phyloP scores from a whole-genome alignment of 176 grass and related monocot species.

The Melocanna baccifera region DNA sequence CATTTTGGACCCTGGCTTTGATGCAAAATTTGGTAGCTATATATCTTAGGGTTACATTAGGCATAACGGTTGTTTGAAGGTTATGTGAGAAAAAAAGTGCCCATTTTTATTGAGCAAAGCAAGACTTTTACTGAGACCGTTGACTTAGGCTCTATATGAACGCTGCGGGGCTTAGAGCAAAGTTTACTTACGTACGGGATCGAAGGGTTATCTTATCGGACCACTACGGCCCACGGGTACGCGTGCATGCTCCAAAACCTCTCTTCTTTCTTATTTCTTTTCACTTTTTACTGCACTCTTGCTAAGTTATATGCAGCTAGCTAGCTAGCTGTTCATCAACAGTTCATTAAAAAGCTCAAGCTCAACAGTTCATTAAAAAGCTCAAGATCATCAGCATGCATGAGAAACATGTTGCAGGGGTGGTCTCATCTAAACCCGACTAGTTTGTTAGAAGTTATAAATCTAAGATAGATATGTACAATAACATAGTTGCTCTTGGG shows the following conservation, averaged over 20 bases:
- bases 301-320: neutral
- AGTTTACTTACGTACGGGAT: neutral
- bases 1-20: neutral
- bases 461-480: no score
- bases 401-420: no score
- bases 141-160: neutral
- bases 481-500: no score
- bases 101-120: no score
- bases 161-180: neutral
- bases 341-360: neutral
- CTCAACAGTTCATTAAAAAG: neutral
- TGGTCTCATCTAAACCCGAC: no score
- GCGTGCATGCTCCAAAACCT: neutral
- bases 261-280: neutral
- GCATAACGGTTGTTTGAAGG: neutral
- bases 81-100: neutral
- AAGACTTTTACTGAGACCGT: neutral
- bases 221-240: neutral
- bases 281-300: conserved; percentile 18
- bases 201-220: neutral
- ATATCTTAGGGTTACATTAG: neutral
- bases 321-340: neutral
- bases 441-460: no score
- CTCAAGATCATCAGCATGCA: neutral
- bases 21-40: neutral